Percentiles rank a stretch among this genome's conserved stretches.
phyloP scores from a whole-genome alignment of 1,284 basidiomycete genomes.

The Ustanciosporium gigantosporum region DNA sequence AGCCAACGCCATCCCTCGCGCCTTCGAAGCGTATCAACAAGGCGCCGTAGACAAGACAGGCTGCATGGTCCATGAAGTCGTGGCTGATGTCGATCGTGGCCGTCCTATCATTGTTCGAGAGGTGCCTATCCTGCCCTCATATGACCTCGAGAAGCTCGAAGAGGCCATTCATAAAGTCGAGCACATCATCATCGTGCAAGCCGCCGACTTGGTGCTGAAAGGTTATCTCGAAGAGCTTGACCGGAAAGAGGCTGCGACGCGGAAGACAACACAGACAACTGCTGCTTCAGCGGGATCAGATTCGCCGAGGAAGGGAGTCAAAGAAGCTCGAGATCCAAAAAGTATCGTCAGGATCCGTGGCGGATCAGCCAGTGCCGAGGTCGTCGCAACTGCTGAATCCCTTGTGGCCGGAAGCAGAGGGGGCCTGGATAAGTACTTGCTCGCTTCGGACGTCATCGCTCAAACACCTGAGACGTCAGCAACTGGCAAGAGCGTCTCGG shows the following conservation, averaged over 20 bases:
- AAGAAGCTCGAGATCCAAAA: neutral
- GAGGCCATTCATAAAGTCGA: slow-evolving; percentile 79
- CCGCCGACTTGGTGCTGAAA: slow-evolving; percentile 35
- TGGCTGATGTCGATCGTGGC: slow-evolving; percentile 90
- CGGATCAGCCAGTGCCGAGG: slow-evolving; percentile 2
- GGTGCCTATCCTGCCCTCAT: slow-evolving; percentile 73
- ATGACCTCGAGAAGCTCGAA: slow-evolving; percentile 76
- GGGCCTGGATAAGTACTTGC: slow-evolving; percentile 2
- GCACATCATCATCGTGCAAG: slow-evolving; percentile 86
- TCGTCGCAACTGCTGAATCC: slow-evolving; percentile 1
- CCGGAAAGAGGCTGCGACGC: neutral
- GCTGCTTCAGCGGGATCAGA: neutral
- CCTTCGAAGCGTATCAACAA: slow-evolving; percentile 82
- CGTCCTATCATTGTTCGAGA: slow-evolving; percentile 81
- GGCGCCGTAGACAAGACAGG: slow-evolving; percentile 70
- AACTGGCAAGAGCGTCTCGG: slow-evolving; percentile 13
- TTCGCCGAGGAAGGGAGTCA: too few species aligned
- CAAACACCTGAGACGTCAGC: neutral
- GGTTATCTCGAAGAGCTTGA: slow-evolving; percentile 25
- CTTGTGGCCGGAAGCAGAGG: slow-evolving; percentile 6
- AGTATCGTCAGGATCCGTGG: slow-evolving; percentile 3
- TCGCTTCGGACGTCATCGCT: neutral
- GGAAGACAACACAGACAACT: neutral
- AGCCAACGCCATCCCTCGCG: slow-evolving; percentile 82
- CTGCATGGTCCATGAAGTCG: slow-evolving; percentile 91